A percentile compares a stretch with the other conserved stretches of the same genome.
phyloP scores from a whole-genome alignment of 2,329 filamentous ascomycete genomes.

The Drechslerella dactyloides region DNA sequence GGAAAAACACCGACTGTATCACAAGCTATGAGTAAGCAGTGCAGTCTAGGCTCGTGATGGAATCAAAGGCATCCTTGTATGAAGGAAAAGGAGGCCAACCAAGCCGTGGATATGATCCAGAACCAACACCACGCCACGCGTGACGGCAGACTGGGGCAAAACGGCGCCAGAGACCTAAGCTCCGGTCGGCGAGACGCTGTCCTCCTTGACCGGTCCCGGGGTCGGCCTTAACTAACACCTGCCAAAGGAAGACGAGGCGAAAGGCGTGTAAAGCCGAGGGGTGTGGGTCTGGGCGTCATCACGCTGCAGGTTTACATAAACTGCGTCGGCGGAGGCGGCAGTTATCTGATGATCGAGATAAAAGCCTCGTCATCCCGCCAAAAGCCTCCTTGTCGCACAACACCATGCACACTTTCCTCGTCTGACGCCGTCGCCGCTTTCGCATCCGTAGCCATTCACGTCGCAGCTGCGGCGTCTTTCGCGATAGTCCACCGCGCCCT shows the following conservation, averaged over 20 bases:
- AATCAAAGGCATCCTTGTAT: conserved; percentile 21
- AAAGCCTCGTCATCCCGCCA: conserved; percentile 8
- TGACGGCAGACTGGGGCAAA: too few species aligned
- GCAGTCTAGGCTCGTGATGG: conserved; percentile 14
- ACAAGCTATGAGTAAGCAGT: conserved; percentile 22
- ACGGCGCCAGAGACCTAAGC: background rate
- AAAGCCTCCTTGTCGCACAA: conserved; percentile 1
- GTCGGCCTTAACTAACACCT: conserved; percentile 37
- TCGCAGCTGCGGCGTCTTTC: background rate
- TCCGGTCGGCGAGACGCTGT: conserved; percentile 26
- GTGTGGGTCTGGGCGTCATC: background rate
- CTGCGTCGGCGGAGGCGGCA: background rate
- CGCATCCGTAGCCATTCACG: conserved; percentile 2
- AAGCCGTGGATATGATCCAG: too few species aligned
- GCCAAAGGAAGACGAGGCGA: background rate
- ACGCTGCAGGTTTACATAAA: too few species aligned
- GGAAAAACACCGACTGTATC: conserved; percentile 15
- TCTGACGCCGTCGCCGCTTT: background rate
- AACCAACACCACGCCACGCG: too few species aligned
- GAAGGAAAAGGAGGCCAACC: background rate
- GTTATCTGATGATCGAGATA: conserved; percentile 43
- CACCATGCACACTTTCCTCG: background rate
- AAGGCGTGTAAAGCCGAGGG: conserved; percentile 1
- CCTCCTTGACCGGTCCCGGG: conserved; percentile 10
- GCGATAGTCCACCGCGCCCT: background rate